Conservation (phyloP, 2,329 filamentous ascomycete species). For the Microcyclospora pomicola region DNA sequence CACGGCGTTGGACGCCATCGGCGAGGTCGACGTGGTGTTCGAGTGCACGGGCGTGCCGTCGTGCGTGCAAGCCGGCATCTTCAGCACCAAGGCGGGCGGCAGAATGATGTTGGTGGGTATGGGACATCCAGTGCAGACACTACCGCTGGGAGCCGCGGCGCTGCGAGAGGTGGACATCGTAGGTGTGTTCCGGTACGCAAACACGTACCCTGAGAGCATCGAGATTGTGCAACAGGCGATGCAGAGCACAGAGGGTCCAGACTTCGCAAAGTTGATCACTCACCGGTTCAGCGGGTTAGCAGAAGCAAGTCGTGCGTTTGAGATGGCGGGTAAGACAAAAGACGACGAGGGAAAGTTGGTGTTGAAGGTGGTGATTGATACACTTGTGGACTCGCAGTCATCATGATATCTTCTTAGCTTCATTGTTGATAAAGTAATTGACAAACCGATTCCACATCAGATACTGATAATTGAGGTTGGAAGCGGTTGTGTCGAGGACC, state of each 20-base stretch:
- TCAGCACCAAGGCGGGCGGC: conserved; percentile 50
- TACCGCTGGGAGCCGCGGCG: conserved; percentile 58
- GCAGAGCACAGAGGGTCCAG: conserved; percentile 39
- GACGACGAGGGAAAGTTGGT: conserved; percentile 56
- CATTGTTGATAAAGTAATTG: no score
- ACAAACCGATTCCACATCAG: no score
- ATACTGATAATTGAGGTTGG: no score
- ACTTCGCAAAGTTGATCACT: conserved; percentile 58
- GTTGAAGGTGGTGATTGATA: conserved; percentile 52
- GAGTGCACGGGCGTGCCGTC: conserved; percentile 66
- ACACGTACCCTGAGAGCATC: conserved; percentile 62
- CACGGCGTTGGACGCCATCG: conserved; percentile 26
- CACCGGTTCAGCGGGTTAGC: conserved; percentile 55
- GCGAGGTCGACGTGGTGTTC: conserved; percentile 55
- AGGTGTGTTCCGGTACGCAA: conserved; percentile 66
- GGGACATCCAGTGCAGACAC: conserved; percentile 62
- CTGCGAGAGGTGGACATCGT: conserved; percentile 64
- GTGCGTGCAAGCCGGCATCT: conserved; percentile 63
- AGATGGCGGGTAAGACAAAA: conserved; percentile 53
- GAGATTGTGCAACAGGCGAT: conserved; percentile 35
- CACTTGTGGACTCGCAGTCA: no score
- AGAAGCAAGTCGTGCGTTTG: conserved; percentile 50
- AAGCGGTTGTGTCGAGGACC: no score
- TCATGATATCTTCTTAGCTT: no score
- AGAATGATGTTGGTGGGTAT: conserved; percentile 66